Base-by-base conservation (phyloP, 352 stramenopile species). In the Phytophthora cactorum region DNA sequence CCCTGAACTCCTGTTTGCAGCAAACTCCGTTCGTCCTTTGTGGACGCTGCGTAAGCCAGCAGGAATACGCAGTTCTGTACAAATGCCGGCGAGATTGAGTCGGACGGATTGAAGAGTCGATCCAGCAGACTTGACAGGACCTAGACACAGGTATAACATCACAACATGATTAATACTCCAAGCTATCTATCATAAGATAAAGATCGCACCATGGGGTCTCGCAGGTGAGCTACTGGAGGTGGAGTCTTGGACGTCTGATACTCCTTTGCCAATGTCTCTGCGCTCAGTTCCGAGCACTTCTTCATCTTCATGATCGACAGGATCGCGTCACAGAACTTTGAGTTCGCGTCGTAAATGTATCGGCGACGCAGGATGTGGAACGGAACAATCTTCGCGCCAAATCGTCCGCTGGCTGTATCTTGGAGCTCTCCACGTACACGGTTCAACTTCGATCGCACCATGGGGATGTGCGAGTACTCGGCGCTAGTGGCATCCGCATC, bases 61-160 rank as follows among this genome's bases (percentile, higher is more conserved):
- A 96, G 53, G 11, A 82, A 74, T 3, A 91, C 82, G 32, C 85
- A 96, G 52, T 91, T 86, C 32, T 89, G 76, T 14, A 75, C 60
- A 66, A 90, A 94, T n/a, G 58, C 17, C 14, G 72, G 31, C 27
- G 82, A 83, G 29, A 91, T 79, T 8, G 84, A 76, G 52, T 87
- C 79, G 3, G 84, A 89, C 15, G 85, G 84, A 39, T 94, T 91
- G 59, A 96, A 96, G n/a, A 95, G 66, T 5, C 83, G 85, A 65
- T 94, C 86, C 4, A 93, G 61, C 17, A 96, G 64, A 34, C 75
- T 81, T n/a, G 80, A 82, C n/a, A 96, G 76, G 7, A 96, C 84
- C 88, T 95, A 63, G 11, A 10, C 7, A 64, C 6, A 66, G 8
- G 36, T 12, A 43, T n/a, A 43, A n/a, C 36, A 12, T 17, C 14